A percentile compares a stretch with the other conserved stretches of the same genome.
Conservation (phyloP, 257 asterid genomes). For the Nicotiana benthamiana region DNA sequence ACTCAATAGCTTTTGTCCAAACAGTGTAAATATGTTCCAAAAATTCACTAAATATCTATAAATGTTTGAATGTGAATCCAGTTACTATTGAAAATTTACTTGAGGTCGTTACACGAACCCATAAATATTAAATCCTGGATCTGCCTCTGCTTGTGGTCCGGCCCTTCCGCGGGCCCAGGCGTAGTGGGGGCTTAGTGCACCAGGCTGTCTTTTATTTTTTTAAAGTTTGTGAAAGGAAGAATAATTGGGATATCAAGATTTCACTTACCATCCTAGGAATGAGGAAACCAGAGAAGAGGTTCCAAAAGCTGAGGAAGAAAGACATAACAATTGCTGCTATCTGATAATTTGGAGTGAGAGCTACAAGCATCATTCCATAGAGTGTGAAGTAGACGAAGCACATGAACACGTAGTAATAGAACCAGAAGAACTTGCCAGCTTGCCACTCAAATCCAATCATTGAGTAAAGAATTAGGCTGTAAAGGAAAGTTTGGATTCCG, state of each 20-base stretch:
- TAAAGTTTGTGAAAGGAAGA: neutral
- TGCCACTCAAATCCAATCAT: constrained; percentile 34
- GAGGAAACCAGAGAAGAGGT: constrained; percentile 66
- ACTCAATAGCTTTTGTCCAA: too few species aligned
- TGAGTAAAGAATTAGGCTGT: constrained; percentile 27
- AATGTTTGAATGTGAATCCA: too few species aligned
- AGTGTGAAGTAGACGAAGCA: constrained; percentile 34
- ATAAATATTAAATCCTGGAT: too few species aligned
- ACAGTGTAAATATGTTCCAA: too few species aligned
- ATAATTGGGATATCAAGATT: neutral
- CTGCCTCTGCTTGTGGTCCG: too few species aligned
- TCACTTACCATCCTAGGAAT: constrained; percentile 50
- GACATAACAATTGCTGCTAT: constrained; percentile 62
- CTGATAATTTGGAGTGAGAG: constrained; percentile 64
- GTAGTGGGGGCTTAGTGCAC: too few species aligned
- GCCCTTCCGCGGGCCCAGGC: too few species aligned
- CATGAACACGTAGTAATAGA: constrained; percentile 29
- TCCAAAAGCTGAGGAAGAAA: constrained; percentile 67
- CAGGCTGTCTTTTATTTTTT: too few species aligned
- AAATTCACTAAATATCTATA: too few species aligned
- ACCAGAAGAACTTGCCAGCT: constrained; percentile 52
- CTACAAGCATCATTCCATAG: constrained; percentile 44
- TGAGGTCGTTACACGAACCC: too few species aligned
- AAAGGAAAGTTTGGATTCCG: constrained; percentile 24
- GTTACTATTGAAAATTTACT: too few species aligned